These are phyloP conservation scores for Fraxinus quadrangulata DNA, from an alignment of 257 asterid genomes.

Conservation along the genomic window DNA sequence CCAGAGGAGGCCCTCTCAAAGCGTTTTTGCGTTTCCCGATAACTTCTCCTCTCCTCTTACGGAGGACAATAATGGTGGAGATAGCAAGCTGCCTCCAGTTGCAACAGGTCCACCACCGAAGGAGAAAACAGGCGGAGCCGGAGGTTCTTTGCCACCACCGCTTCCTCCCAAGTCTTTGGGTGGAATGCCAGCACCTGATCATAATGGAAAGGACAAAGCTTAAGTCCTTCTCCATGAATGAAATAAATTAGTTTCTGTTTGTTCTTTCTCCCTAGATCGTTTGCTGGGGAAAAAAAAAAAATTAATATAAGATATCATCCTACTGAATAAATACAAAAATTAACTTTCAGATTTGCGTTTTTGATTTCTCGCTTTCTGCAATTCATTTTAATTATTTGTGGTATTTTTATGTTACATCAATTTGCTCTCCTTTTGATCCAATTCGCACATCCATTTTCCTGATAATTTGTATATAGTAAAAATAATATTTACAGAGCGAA, in stretches of 20 bases:
- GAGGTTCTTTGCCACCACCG: constrained; percentile 43
- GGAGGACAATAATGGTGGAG: constrained; percentile 33
- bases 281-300: background rate
- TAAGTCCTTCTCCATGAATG: constrained; percentile 27
- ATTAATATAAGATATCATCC: background rate
- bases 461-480: background rate
- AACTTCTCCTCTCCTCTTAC: constrained; percentile 47
- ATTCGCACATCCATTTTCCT: background rate
- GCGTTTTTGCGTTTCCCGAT: constrained; percentile 61
- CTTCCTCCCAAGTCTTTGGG: constrained; percentile 55
- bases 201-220: constrained; percentile 22
- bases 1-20: constrained; percentile 74
- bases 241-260: constrained; percentile 31
- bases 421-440: background rate
- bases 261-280: background rate
- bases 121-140: constrained; percentile 23
- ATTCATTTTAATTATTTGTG: background rate
- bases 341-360: background rate
- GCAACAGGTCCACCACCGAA: constrained; percentile 34
- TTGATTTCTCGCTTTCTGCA: background rate
- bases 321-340: background rate
- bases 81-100: constrained; percentile 24
- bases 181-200: constrained; percentile 35
- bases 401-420: background rate
- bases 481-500: too few relatives aligned